Base-by-base conservation (phyloP, 805 yeast species). In the Komagataella phaffii region DNA sequence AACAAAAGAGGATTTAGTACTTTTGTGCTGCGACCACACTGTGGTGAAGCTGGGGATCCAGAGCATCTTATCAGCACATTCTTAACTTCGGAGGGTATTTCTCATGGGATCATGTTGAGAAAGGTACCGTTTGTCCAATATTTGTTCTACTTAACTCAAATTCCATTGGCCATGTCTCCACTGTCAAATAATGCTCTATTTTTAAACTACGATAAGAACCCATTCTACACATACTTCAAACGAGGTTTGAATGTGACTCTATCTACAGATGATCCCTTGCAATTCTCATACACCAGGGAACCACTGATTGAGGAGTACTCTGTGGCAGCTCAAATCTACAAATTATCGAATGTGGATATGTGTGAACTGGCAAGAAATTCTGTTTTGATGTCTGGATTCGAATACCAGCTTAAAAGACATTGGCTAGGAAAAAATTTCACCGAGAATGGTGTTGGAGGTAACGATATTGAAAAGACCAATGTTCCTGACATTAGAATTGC, bases 31-130 rank as follows among this genome's bases (percentile, higher is more conserved):
- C 79, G 99, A 61, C 99, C 99, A 3, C 99, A 93, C 66, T 88
- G 96, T 59, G 99, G 99, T 56, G 99, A 93, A 68, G 99, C 99
- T n/a, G 99, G 99, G 54, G 99, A 93, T 63, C 97, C 98, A 1
- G 98, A 93, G 62, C 99, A 93, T 71, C 74, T 95, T 62, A 87
- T 90, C 47, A 77, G 90, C 50, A 90, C 99, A 1, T 93, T 85
- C 61, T 68, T 93, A 60, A 80, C 93, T 1, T 82, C 97, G 1
- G 95, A 91, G 61, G 88, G 95, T 50, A 93, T 93, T 54, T 87
- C 95, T 10, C 99, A 93, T 65, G 99, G 99, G 53, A 95, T 93
- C 52, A 67, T 91, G 54, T 73, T 93, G 62, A 81, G 99, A 68
- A 93, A 93, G 66, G 78, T 95, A 51, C 99, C 99, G 49, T 89